Evolutionary conservation across 2,329 filamentous ascomycete species (phyloP), one percentile per base, ranked within the genome.

Genomic region (Microdochium paspali): DNA sequence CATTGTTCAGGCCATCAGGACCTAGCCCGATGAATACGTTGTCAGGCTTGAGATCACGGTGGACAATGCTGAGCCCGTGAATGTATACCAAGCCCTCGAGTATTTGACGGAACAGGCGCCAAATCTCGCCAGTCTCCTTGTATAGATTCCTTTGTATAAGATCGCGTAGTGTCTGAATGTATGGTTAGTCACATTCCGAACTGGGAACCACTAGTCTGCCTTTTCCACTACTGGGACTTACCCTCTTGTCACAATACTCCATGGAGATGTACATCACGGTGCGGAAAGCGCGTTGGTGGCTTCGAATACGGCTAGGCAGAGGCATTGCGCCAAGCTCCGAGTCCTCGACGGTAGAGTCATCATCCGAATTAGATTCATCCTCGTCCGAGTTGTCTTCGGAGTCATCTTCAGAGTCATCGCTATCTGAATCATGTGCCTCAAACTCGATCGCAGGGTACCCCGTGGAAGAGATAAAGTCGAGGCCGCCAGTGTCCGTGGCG

Each of bases 261-360:
- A 98, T 98, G 51, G 95, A 93, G 48, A 98, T 97, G 62, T 96
- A 98, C 39, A 98, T 74, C 6, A 90, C 84, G 0, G 85, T 90
- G 46, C 79, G 79, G 50, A 79, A 76, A 3, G 79, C 68, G 40
- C 76, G 72, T 47, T 76, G 71, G 39, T 67, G 66, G 42, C 57
- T 60, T 49, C 58, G 56, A 13, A 49, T 55, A 51, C 55, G 59
- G 10, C 55, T 54, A 39, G 49, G 57, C 31, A 44, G 61, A 45
- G 46, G 60, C 35, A 53, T 50, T 40, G 35, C 35, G 6, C n/a
- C 35, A 3, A 40, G 18, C 7, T 3, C 48, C 32, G 53, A 54
- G 47, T 56, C 50, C 15, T 54, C 53, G 28, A 56, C 57, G n/a
- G 69, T 67, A 5, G 69, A 70, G 12, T 75, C 73, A 1, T 71